These are phyloP conservation scores for Megacollybia marginata DNA, from an alignment of 768 basidiomycete species.

Conservation along the genomic window DNA sequence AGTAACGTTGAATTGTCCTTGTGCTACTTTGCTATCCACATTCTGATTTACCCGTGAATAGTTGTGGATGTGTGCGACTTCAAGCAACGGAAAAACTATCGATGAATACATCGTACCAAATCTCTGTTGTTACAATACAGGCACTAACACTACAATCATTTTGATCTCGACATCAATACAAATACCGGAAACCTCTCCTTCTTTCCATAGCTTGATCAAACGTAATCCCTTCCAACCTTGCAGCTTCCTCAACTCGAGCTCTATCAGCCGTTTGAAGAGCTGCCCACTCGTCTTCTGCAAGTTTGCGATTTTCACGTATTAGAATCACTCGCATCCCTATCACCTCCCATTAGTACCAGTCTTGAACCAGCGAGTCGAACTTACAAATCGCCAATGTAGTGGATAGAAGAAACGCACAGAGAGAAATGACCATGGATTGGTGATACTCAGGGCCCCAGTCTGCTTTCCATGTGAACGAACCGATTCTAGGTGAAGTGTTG, in stretches of 20 bases:
- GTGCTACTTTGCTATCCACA: no score
- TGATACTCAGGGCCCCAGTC: slow-evolving; percentile 59
- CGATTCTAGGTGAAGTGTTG: slow-evolving; percentile 31
- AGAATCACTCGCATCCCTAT: slow-evolving; percentile 18
- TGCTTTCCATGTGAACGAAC: slow-evolving; percentile 55
- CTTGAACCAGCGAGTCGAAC: neutral
- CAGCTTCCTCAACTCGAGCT: slow-evolving; percentile 38
- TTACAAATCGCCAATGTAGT: slow-evolving; percentile 19
- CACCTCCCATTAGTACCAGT: neutral
- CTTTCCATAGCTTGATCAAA: slow-evolving; percentile 34
- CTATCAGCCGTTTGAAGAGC: slow-evolving; percentile 22
- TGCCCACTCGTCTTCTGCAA: slow-evolving; percentile 26
- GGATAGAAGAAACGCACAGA: slow-evolving; percentile 23
- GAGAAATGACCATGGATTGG: slow-evolving; percentile 49
- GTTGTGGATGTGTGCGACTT: no score
- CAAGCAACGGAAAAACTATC: no score
- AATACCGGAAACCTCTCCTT: slow-evolving; percentile 35
- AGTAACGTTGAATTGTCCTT: no score
- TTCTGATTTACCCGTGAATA: no score
- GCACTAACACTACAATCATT: no score
- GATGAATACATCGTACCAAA: no score
- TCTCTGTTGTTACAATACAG: no score
- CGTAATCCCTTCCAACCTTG: slow-evolving; percentile 34
- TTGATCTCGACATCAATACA: slow-evolving; percentile 31
- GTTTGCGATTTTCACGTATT: slow-evolving; percentile 28